Base-by-base conservation (phyloP, 2,329 filamentous ascomycete genomes). In the Botrytis tulipae region DNA sequence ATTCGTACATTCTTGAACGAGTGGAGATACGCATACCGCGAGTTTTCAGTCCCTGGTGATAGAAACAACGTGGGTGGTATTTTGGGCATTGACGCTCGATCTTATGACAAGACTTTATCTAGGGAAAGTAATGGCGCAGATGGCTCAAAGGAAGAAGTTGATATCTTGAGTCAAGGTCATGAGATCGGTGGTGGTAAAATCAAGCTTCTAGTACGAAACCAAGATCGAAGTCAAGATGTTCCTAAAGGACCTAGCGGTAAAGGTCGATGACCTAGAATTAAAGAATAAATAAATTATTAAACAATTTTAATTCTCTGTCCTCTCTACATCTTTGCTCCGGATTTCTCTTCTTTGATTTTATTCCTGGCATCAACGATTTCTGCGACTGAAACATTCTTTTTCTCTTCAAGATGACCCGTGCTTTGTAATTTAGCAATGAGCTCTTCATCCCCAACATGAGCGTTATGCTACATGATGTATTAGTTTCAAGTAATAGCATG, bases 11-110 rank as follows among this genome's bases (percentile, higher is more conserved):
- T 97, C 84, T 85, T 99, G 72, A 97, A 95, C 80, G 95, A 98
- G 82, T 97, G 95, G 94, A 90, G 93, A 76, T 99, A 98, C 81
- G 92, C 93, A 0, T 99, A 95, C 83, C 92, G 95, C 72, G 96
- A 99, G 83, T 99, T 99, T 83, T 96, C 93, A 54, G 95, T 98
- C 16, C 94, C 95, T 3, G 95, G 95, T n/a, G 96, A 98, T 82
- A 89, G 94, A 72, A 91, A 91, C 81, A 91, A 87, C 80, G 90
- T 91, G 84, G 95, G 94, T 74, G 95, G 96, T 61, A 92, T 92
- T 74, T 81, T 92, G 74, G 90, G 90, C 12, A 89, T 92, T 74
- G 90, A 92, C 80, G 88, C 89, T 51, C 84, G 89, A 76, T 91
- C 89, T 80, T 92, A 88, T 85, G 90, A 92, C 82, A 90, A 87